Evolutionary conservation across 1,284 basidiomycete genomes (phyloP).

Genomic region (Rhodotorula mucilaginosa): DNA sequence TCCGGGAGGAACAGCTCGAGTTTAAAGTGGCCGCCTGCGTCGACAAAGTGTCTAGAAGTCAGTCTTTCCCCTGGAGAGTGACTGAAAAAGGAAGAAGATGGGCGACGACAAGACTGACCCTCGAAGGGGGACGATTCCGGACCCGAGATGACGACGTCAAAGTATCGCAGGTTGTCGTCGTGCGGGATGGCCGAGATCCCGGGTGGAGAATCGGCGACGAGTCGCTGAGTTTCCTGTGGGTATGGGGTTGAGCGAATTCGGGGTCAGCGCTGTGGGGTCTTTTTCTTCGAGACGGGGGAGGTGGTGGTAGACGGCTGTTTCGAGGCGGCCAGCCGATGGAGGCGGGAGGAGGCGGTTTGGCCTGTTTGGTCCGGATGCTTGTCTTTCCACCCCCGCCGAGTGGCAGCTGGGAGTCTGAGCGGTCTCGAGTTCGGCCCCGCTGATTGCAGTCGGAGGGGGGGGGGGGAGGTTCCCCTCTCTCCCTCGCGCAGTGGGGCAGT

Average conservation of each 20-base stretch:
- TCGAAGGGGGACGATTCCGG: conserved; percentile 92
- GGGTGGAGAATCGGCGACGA: conserved; percentile 91
- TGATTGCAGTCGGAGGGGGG: too few species aligned
- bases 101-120: conserved; percentile 58
- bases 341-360: too few species aligned
- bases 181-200: conserved; percentile 91
- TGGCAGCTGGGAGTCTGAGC: too few species aligned
- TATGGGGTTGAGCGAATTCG: too few species aligned
- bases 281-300: too few species aligned
- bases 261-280: too few species aligned
- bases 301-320: too few species aligned
- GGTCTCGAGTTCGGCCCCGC: too few species aligned
- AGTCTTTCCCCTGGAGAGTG: neutral
- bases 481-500: too few species aligned
- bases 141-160: conserved; percentile 94
- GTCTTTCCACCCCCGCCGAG: too few species aligned
- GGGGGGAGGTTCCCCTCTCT: too few species aligned
- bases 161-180: conserved; percentile 97
- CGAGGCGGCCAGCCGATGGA: neutral
- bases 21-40: conserved; percentile 81
- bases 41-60: neutral
- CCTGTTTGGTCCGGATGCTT: too few species aligned
- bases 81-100: neutral
- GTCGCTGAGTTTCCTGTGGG: conserved; percentile 98
- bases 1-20: conserved; percentile 96